These are phyloP conservation scores for Colletotrichum gloeosporioides DNA, from an alignment of 2,329 filamentous ascomycete genomes.

Conservation along the genomic window DNA sequence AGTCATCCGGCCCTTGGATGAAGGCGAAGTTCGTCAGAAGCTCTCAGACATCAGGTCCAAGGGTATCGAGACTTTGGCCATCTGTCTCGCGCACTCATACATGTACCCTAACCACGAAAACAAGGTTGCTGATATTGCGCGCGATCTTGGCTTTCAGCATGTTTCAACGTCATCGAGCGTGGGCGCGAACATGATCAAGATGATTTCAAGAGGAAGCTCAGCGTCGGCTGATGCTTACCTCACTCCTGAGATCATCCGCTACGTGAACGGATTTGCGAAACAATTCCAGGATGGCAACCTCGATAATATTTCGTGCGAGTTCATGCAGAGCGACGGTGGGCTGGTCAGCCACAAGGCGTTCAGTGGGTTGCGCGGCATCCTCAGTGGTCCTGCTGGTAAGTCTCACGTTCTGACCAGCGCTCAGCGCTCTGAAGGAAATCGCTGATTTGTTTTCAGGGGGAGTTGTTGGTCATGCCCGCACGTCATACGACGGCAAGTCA, in stretches of 20 bases:
- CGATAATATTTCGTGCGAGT: slow-evolving; percentile 63
- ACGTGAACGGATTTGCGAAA: slow-evolving; percentile 55
- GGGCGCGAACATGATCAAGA: slow-evolving; percentile 68
- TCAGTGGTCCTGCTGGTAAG: slow-evolving; percentile 73
- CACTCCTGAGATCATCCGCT: slow-evolving; percentile 74
- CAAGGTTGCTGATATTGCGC: slow-evolving; percentile 37
- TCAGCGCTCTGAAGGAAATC: not conserved
- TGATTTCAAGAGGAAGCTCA: slow-evolving; percentile 76
- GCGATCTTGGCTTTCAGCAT: slow-evolving; percentile 62
- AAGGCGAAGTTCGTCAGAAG: slow-evolving; percentile 57
- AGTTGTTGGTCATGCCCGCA: slow-evolving; percentile 77
- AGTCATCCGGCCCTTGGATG: slow-evolving; percentile 62
- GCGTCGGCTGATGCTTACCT: slow-evolving; percentile 82
- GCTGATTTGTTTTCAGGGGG: slow-evolving; percentile 42
- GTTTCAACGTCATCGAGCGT: slow-evolving; percentile 47
- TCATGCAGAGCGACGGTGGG: slow-evolving; percentile 70
- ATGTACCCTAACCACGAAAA: slow-evolving; percentile 68
- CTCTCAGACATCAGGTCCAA: slow-evolving; percentile 56
- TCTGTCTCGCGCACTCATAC: slow-evolving; percentile 76
- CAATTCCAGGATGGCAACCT: slow-evolving; percentile 57
- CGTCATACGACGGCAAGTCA: slow-evolving; percentile 72
- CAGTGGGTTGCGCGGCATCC: slow-evolving; percentile 70
- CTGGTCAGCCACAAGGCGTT: slow-evolving; percentile 64
- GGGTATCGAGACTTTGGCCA: slow-evolving; percentile 69
- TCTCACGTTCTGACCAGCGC: fast-evolving